Base-by-base conservation (phyloP, 441 rosid species). In the Raphanus hybrid region DNA sequence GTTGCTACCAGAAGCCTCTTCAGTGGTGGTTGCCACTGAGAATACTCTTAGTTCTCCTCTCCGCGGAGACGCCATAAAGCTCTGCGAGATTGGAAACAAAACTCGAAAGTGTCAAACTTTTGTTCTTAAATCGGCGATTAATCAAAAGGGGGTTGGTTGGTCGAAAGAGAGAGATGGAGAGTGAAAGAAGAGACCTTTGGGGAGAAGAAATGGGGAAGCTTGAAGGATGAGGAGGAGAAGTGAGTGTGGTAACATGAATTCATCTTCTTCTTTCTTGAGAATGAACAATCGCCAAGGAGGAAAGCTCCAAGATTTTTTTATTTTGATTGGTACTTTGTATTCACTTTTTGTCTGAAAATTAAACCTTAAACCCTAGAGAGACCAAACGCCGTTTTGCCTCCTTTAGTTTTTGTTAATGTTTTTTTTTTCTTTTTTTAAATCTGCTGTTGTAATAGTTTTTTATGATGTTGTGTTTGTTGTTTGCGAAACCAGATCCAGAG, bases 141-240 rank as follows among this genome's bases (percentile, higher is more conserved):
- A 58, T 14, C 32, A 57, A 8, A 64, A 52, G 52, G 32, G 41
- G 23, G 3, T 7, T 55, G 12, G n/a, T 57, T n/a, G 18, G 26
- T 23, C 26, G 26, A 23, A 23, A 23, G 26, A 37, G 54, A 64
- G 4, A 62, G 14, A 63, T 29, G n/a, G 60, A 61, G 63, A 23
- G 11, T 11, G 43, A 39, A 15, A 37, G 59, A 9, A 82, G 65
- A 58, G 65, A 90, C 91, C 91, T 88, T 86, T 0, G 86, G 75
- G 15, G 84, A 39, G 61, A 64, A 71, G n/a, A 80, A 74, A 14
- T 69, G 84, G 3, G 87, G 83, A 80, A 85, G 59, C 48, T 84
- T 82, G 66, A 85, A 11, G 41, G 89, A 37, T 37, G 10, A 75
- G 65, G 71, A 71, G 65, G 71, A 71, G 43, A 37, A 75, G 60